Evolutionary conservation across 352 stramenopile species (phyloP), one percentile per base, ranked within the genome.

Genomic region (Globisporangium barbulae): DNA sequence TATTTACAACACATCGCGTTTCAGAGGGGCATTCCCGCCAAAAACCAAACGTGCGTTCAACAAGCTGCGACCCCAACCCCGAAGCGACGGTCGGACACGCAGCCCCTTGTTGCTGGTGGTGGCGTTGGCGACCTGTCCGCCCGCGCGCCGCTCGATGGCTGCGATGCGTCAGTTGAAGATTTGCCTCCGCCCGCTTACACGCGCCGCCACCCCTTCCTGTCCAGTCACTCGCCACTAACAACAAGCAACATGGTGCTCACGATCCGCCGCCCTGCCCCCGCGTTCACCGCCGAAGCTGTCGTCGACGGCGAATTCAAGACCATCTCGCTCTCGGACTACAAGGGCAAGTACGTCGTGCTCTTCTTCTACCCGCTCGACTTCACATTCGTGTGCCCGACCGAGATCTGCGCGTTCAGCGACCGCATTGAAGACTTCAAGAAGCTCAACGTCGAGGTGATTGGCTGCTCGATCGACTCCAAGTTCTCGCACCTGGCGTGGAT

Each of bases 351-450:
- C 65, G 78, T 97, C 35, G 89, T 97, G 59, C 83, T 97, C 21
- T 96, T 97, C 85, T 97, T 97, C 72, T 97, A 96, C 75, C 90
- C 91, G 54, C 74, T 95, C 63, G 90, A 97, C 75, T 96, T 96
- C 70, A 97, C 90, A 33, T 97, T 97, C 62, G 91, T 97, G 63
- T 96, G 87, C 69, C 89, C 88, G 47, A 97, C 91, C 37, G 91
- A 97, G 75, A 97, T 97, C 74, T 90, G 83, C 64, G 85, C 87
- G 35, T 97, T 97, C 69, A 89, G 72, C 65, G 91, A 97, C 70
- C 73, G 78, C 61, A 68, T 77, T 22, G 78, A 85, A 8, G 84
- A 95, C 39, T 97, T 97, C 70, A 66, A 87, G 52, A 78, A 84
- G 67, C 70, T 96, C 58, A 79, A 88, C 72, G 80, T 75, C 52